Percentiles rank a stretch among this genome's conserved stretches.
phyloP scores from a whole-genome alignment of 805 yeast genomes.

The Spencermartinsiella europaea region DNA sequence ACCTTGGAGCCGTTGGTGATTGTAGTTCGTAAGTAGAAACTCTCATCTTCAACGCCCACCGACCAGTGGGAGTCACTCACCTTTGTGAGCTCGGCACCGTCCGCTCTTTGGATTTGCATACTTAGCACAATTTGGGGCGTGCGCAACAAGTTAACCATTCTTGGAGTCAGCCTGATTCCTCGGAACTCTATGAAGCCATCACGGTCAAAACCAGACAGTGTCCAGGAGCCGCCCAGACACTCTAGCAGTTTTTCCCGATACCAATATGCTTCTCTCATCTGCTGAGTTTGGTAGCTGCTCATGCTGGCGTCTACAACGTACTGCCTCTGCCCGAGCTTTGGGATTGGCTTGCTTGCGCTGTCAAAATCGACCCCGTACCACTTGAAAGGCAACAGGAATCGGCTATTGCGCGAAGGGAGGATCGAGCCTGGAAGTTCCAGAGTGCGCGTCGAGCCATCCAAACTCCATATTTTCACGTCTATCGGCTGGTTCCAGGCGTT shows the following conservation, averaged over 20 bases:
- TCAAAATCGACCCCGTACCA: constrained; percentile 44
- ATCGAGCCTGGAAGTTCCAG: constrained; percentile 26
- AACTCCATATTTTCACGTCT: constrained; percentile 27
- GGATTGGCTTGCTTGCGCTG: constrained; percentile 51
- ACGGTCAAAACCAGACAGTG: constrained; percentile 28
- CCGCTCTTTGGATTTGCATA: constrained; percentile 26
- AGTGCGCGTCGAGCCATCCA: constrained; percentile 2
- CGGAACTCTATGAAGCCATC: constrained; percentile 63
- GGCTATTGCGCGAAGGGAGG: constrained; percentile 42
- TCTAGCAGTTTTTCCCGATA: constrained; percentile 60
- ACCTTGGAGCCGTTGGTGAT: constrained; percentile 45
- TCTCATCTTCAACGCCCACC: constrained; percentile 36
- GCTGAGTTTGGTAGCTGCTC: constrained; percentile 51
- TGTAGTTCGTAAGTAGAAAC: constrained; percentile 46
- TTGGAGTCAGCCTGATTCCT: constrained; percentile 53
- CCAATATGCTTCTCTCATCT: constrained; percentile 73
- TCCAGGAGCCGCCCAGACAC: constrained; percentile 65
- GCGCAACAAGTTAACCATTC: constrained; percentile 52
- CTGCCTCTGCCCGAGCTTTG: constrained; percentile 66
- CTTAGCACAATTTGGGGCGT: constrained; percentile 27
- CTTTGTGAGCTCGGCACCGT: constrained; percentile 7
- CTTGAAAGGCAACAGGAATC: constrained; percentile 68
- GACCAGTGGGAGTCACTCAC: constrained; percentile 12
- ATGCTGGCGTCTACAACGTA: constrained; percentile 47
- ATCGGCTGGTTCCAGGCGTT: constrained; percentile 67